phyloP scores from a whole-genome alignment of 2,329 filamentous ascomycete species.

The Ophiostoma sp. region DNA sequence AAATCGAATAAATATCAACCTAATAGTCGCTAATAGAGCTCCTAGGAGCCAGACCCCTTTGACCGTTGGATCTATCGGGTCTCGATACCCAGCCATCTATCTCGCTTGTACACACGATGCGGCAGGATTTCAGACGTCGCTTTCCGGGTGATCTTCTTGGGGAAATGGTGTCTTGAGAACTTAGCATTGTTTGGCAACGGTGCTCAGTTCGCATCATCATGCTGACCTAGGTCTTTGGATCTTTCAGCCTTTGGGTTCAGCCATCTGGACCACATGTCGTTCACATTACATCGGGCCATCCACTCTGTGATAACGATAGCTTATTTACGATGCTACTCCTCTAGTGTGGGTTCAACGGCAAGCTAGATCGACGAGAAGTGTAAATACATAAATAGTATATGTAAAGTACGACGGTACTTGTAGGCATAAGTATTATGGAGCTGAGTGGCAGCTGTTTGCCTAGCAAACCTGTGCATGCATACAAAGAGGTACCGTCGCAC shows the following conservation, averaged over 20 bases:
- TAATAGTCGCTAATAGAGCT: no score
- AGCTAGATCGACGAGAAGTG: not conserved
- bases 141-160: conserved; percentile 5
- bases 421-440: no score
- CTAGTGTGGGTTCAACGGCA: not conserved
- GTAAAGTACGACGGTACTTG: no score
- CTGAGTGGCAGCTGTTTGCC: no score
- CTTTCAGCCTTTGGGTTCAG: no score
- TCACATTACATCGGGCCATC: not conserved
- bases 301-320: conserved; percentile 2
- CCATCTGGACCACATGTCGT: not conserved
- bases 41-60: no score
- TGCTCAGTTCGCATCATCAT: no score
- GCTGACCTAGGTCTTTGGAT: no score
- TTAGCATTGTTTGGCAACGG: not conserved
- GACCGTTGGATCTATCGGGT: not conserved
- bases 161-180: not conserved
- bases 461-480: no score
- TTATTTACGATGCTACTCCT: not conserved
- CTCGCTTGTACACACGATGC: not conserved
- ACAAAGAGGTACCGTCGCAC: no score
- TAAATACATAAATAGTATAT: not conserved
- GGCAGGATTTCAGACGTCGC: conserved; percentile 6
- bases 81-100: not conserved
- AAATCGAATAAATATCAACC: not conserved